phyloP scores from a whole-genome alignment of 177 flowering plant species.

The Vitis hybrid region DNA sequence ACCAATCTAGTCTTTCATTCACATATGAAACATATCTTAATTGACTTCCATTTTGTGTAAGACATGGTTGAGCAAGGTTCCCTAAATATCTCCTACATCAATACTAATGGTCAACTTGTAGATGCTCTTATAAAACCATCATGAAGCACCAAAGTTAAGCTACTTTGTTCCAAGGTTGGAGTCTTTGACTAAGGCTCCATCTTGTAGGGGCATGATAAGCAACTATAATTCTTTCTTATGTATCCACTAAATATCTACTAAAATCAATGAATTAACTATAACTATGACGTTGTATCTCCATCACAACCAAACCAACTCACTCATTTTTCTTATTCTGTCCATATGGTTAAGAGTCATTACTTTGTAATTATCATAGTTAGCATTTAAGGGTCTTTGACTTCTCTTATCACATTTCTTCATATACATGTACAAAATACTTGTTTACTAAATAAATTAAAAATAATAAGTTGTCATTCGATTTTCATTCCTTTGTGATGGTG shows the following conservation, averaged over 20 bases:
- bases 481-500: too few relatives aligned
- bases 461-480: too few relatives aligned
- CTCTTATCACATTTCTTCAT: not conserved
- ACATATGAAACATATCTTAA: too few relatives aligned
- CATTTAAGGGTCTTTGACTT: not conserved
- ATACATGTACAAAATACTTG: too few relatives aligned
- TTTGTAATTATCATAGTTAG: not conserved
- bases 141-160: not conserved
- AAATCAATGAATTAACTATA: too few relatives aligned
- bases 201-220: too few relatives aligned
- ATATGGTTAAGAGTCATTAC: not conserved
- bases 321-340: not conserved
- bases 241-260: not conserved
- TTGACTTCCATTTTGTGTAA: not conserved
- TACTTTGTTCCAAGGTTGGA: too few relatives aligned
- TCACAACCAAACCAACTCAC: not conserved
- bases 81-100: not conserved
- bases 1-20: too few relatives aligned
- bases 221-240: not conserved
- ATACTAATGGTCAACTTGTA: not conserved
- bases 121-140: too few relatives aligned
- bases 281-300: not conserved
- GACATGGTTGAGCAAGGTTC: too few relatives aligned
- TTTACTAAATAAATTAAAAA: too few relatives aligned
- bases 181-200: not conserved